Conservation (phyloP, 176 grass and related monocot genomes). For the Oryza punctata region DNA sequence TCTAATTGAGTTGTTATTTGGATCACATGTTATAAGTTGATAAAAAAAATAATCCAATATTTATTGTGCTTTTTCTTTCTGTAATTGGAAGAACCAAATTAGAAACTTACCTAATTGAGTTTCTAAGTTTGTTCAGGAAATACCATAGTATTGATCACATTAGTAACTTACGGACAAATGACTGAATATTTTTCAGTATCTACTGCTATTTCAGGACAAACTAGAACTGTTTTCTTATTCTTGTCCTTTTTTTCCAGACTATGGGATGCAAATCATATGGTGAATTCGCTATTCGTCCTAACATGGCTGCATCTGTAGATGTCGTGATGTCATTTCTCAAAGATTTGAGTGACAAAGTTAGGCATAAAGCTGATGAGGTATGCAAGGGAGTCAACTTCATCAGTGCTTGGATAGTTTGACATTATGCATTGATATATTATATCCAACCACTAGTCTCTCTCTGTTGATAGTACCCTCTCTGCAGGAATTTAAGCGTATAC, state of each 20-base stretch:
- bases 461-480: slow-evolving; percentile 31
- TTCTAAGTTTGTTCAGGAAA: slow-evolving; percentile 25
- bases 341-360: slow-evolving; percentile 73
- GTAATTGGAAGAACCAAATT: not conserved
- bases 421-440: slow-evolving; percentile 11
- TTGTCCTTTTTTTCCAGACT: slow-evolving; percentile 49
- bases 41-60: not conserved
- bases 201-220: slow-evolving; percentile 15
- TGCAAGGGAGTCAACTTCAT: slow-evolving; percentile 9
- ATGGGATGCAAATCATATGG: slow-evolving; percentile 93
- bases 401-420: slow-evolving; percentile 28
- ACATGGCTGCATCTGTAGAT: slow-evolving; percentile 78
- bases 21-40: slow-evolving; percentile 8
- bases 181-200: slow-evolving; percentile 13
- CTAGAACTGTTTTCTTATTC: slow-evolving; percentile 10
- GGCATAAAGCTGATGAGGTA: slow-evolving; percentile 84
- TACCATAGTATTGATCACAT: slow-evolving; percentile 25
- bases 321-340: slow-evolving; percentile 82
- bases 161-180: not conserved
- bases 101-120: slow-evolving; percentile 3
- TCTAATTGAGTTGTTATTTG: slow-evolving; percentile 8
- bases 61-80: not conserved
- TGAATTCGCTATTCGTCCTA: slow-evolving; percentile 87
- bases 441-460: slow-evolving; percentile 32
- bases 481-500: slow-evolving; percentile 76